Evolutionary conservation across 305 asterid genomes (phyloP).

Genomic region (Solanum aculeatissimum): DNA sequence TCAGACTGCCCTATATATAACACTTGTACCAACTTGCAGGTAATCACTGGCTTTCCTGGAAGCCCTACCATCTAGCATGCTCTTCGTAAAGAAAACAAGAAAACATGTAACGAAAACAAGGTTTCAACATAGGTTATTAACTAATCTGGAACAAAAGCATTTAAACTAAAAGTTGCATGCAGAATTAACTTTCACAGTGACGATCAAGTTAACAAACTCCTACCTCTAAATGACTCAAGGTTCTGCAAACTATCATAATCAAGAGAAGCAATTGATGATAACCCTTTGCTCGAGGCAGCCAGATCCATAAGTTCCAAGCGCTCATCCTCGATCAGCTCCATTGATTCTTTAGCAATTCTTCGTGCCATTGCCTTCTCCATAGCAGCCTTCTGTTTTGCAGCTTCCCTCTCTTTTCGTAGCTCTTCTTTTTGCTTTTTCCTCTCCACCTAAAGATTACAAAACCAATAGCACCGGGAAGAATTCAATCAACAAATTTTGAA

Average conservation of each 20-base stretch:
- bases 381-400: conserved; percentile 75
- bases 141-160: neutral
- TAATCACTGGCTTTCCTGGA: neutral
- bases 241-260: conserved; percentile 76
- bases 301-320: conserved; percentile 96
- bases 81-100: neutral
- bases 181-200: neutral
- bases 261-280: conserved; percentile 76
- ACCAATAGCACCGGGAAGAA: neutral
- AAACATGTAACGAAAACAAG: neutral
- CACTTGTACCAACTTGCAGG: neutral
- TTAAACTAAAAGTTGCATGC: neutral
- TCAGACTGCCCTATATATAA: neutral
- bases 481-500: neutral
- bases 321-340: conserved; percentile 97
- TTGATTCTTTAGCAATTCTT: conserved; percentile 85
- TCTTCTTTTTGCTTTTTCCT: conserved; percentile 92
- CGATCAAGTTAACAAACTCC: conserved; percentile 14
- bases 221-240: conserved; percentile 85
- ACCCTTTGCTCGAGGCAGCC: conserved; percentile 84
- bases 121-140: neutral
- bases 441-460: conserved; percentile 47
- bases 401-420: conserved; percentile 68
- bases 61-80: neutral
- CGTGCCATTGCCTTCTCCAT: conserved; percentile 91